A percentile compares a stretch with the other conserved stretches of the same genome.
phyloP scores from a whole-genome alignment of 345 rosid genomes.

The Brassica rapa region DNA sequence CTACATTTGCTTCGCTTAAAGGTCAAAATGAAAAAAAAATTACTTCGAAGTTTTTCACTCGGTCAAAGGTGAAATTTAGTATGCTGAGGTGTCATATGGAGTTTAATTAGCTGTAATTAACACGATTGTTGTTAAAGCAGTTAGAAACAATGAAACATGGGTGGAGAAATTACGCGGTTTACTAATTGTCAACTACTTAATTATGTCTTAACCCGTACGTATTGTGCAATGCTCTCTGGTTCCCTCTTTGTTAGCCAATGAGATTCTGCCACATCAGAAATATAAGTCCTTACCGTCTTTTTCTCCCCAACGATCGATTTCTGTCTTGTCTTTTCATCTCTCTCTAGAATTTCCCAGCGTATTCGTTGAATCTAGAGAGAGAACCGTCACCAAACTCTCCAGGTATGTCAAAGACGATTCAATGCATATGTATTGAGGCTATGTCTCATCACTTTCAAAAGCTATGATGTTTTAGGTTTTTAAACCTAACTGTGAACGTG shows the following conservation, averaged over 20 bases:
- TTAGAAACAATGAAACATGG: not conserved
- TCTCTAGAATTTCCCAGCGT: not conserved
- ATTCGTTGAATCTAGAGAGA: conserved; percentile 8
- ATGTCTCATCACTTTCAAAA: not conserved
- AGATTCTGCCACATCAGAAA: conserved; percentile 21
- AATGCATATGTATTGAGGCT: not conserved
- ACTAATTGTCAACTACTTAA: not conserved
- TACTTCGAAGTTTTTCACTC: not conserved
- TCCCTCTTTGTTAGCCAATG: not conserved
- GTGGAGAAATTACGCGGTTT: conserved; percentile 21
- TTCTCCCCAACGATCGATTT: not conserved
- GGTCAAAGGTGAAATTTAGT: not conserved
- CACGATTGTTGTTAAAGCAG: conserved; percentile 12
- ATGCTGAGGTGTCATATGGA: not conserved
- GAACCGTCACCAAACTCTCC: conserved; percentile 23
- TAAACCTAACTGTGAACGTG: not conserved
- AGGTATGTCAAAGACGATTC: conserved; percentile 20
- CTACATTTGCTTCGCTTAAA: not conserved
- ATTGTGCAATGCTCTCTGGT: not conserved
- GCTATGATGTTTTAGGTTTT: not conserved
- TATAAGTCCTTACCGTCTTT: not conserved
- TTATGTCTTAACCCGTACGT: conserved; percentile 1
- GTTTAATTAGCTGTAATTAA: conserved; percentile 8
- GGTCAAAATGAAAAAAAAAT: not conserved
- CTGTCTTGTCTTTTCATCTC: conserved; percentile 10